These are phyloP conservation scores for Passiflora organensis DNA, from an alignment of 345 rosid genomes.

Conservation along the genomic window DNA sequence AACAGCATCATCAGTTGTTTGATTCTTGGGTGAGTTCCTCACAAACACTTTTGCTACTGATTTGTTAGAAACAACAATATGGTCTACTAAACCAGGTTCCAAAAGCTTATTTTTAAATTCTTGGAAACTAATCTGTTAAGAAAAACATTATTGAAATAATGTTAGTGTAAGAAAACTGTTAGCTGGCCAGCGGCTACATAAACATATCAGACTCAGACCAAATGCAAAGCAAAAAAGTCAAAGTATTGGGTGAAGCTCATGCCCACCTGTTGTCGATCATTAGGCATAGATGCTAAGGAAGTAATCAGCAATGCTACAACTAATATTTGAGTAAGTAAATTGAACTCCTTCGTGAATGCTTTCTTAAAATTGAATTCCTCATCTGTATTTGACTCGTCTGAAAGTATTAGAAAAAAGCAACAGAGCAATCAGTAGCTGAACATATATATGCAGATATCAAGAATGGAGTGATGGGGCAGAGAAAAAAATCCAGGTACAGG, in stretches of 20 bases:
- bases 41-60: constrained; percentile 90
- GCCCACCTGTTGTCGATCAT: constrained; percentile 63
- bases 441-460: no score
- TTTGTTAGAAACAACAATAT: constrained; percentile 75
- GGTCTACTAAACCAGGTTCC: constrained; percentile 93
- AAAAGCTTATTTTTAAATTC: constrained; percentile 93
- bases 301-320: constrained; percentile 50
- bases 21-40: constrained; percentile 45
- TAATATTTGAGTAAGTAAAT: constrained; percentile 45
- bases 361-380: constrained; percentile 48
- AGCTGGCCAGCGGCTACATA: no score
- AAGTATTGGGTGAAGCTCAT: not conserved
- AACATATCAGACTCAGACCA: no score
- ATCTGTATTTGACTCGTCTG: constrained; percentile 66
- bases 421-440: no score
- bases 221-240: not conserved
- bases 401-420: constrained; percentile 11
- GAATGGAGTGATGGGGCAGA: no score
- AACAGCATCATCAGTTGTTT: constrained; percentile 30
- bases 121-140: constrained; percentile 82
- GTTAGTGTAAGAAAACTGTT: no score
- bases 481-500: no score
- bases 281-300: constrained; percentile 38
- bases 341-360: constrained; percentile 39
- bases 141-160: no score